Base-by-base conservation (phyloP, 495 filamentous ascomycete species). In the Aspergillus ostianus region DNA sequence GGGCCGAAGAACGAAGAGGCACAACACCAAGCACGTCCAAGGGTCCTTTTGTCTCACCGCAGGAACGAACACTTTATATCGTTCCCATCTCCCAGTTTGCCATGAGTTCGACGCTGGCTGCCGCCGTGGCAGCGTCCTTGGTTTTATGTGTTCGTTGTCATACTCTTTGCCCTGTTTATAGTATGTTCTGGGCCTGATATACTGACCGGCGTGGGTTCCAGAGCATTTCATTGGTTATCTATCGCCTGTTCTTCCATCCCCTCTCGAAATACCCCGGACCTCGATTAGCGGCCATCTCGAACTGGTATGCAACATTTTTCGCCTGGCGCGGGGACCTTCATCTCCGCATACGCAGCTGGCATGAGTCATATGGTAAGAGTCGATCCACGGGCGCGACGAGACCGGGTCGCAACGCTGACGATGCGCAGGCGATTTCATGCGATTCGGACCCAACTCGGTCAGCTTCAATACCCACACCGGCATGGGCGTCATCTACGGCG, bases 391-490 rank as follows among this genome's bases (percentile, higher is more conserved):
- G 23, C 23, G 23, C 23, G 23, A 26, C 4, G 23, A 26, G 23
- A 4, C 23, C 4, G 23, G 23, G 4, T 26, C 4, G 2, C 8
- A 10, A 51, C 26, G 9, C 44, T 3, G 19, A 47, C 1, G 8
- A 20, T 7, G 18, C 51, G 18, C 51, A 66, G 64, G 60, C 19
- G 55, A 58, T 23, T 51, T 63, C 36, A 61, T 63, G 18, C 57
- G 60, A 47, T 59, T 51, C 17, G 64, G 45, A 12, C 64, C 64
- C 36, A 59, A 57, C 18, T 23, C 51, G 0, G 50, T 66, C 6
- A 47, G 46, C 12, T 63, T 66, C 46, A 61, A 66, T 27, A 60
- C 57, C 6, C 47, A 55, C 51, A 53, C 55, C 19, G 58, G 41
- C 12, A 58, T 61, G 54, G 13, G 46, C 30, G 52, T 51, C 3